A percentile compares a stretch with the other conserved stretches of the same genome.
These are phyloP conservation scores for Blepharisma undulans DNA, from an alignment of 169 alveolate species.

Conservation along the genomic window DNA sequence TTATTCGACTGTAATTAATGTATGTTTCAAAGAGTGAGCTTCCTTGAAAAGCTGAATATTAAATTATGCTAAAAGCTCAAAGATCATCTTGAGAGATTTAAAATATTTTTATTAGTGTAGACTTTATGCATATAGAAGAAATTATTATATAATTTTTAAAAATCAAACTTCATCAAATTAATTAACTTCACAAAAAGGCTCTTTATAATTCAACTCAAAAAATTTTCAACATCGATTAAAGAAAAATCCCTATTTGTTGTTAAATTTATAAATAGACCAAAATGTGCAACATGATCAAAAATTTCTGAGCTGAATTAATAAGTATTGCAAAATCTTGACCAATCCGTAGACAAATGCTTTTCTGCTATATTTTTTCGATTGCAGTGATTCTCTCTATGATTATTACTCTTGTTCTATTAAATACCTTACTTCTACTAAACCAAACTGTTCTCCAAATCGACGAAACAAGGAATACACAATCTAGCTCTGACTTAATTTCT, in stretches of 20 bases:
- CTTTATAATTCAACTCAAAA: too few species aligned
- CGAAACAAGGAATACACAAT: background rate
- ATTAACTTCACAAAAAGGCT: too few species aligned
- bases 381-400: background rate
- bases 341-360: constrained; percentile 10
- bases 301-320: background rate
- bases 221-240: too few species aligned
- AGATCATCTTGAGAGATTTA: too few species aligned
- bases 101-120: too few species aligned
- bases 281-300: constrained; percentile 13
- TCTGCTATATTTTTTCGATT: constrained; percentile 5
- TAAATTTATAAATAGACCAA: background rate
- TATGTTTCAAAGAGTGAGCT: too few species aligned
- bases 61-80: too few species aligned
- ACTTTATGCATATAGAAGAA: too few species aligned
- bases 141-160: too few species aligned
- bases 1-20: background rate
- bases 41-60: too few species aligned
- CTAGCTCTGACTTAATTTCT: background rate
- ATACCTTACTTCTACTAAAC: background rate
- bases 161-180: too few species aligned
- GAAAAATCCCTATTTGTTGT: background rate
- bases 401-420: background rate
- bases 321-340: background rate
- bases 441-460: constrained; percentile 24